phyloP scores from a whole-genome alignment of 768 basidiomycete species.

The Macrolepiota albuminosa region DNA sequence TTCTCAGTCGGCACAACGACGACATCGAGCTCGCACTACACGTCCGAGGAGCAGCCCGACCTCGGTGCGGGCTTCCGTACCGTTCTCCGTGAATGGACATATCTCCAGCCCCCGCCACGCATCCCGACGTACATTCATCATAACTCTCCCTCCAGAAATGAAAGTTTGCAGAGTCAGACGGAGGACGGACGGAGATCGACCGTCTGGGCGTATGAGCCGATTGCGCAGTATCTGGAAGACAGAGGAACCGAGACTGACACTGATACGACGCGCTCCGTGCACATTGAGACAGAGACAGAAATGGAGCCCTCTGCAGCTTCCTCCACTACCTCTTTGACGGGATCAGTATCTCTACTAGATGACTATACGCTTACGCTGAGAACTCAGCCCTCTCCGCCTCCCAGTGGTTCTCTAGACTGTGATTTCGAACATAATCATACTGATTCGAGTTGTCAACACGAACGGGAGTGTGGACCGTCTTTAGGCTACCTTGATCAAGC shows the following conservation, averaged over 20 bases:
- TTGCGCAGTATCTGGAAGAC: conserved; percentile 48
- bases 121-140: conserved; percentile 21
- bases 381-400: conserved; percentile 12
- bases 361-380: conserved; percentile 10
- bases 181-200: conserved; percentile 40
- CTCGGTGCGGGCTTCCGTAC: conserved; percentile 61
- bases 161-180: conserved; percentile 3
- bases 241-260: conserved; percentile 19
- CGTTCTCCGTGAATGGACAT: conserved; percentile 61
- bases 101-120: conserved; percentile 46
- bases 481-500: conserved; percentile 71
- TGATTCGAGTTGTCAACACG: not conserved
- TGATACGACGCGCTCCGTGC: conserved; percentile 36
- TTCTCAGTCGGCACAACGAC: not conserved
- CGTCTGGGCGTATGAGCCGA: conserved; percentile 58
- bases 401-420: not conserved
- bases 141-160: conserved; percentile 6
- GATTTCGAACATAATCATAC: not conserved
- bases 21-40: conserved; percentile 36
- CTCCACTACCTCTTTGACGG: not conserved
- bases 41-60: conserved; percentile 65
- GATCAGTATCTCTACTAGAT: not conserved
- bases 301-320: conserved; percentile 8
- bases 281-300: conserved; percentile 25
- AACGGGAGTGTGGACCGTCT: conserved; percentile 47